Base-by-base conservation (phyloP, 2,329 filamentous ascomycete genomes). In the Fusarium cyanostomum region DNA sequence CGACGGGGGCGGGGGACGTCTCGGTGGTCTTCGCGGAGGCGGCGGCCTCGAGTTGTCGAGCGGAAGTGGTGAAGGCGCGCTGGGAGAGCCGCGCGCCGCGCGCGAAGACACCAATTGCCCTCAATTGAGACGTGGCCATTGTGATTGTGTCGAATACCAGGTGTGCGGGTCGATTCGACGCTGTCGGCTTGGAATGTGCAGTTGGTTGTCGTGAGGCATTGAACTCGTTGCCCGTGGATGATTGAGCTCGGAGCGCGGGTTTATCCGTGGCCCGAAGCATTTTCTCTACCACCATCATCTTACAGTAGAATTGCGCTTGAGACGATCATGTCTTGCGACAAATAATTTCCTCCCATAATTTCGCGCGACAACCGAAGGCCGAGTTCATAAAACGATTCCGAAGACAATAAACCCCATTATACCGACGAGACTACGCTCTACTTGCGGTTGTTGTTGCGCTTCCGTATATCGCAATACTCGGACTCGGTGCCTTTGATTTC, bases 41-140 rank as follows among this genome's bases (percentile, higher is more conserved):
- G 37, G 78, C 71, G 51, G 79, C 72, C 55, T 86, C 81, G 73
- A 80, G 74, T 63, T 80, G 78, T 55, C 80, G 80, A 42, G 80
- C 74, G 16, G 83, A 82, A 53, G 78, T 77, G 63, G 79, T 75
- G 70, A 87, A 84, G 41, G 80, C 72, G 52, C 83, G 82, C 66
- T 75, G 78, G 49, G 77, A 75, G 53, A 78, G 72, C 63, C 80
- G 79, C 70, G 79, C 67, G 56, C 75, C 77, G 71, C 80, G 80
- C 70, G 80, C 73, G 53, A 85, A 69, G 65, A 76, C 73, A 53
- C 78, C 73, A 52, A 80, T 66, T 53, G 79, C 77, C 77, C 76
- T 82, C 77, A 77, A 79, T 80, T 77, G 79, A 76, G 74, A 80
- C 66, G 71, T 79, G 69, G 79, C 77, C 76, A 78, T 84, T 45